phyloP scores from a whole-genome alignment of 2,329 filamentous ascomycete genomes.

The Tolypocladium endophyticum region DNA sequence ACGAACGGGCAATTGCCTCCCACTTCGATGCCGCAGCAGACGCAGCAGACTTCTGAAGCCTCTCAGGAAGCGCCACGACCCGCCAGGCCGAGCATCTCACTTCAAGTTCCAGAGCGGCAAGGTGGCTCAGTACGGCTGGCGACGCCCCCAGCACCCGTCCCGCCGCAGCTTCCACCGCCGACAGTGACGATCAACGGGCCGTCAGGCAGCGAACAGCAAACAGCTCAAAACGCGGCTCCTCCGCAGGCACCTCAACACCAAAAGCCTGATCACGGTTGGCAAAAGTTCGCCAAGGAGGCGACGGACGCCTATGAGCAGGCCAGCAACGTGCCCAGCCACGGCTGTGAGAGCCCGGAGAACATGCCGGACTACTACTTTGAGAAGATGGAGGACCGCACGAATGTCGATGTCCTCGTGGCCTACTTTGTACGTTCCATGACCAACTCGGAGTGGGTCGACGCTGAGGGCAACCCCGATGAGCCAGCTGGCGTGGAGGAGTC shows the following conservation, averaged over 20 bases:
- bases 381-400: conserved; percentile 35
- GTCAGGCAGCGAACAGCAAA: not conserved
- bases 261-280: conserved; percentile 3
- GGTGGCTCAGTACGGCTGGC: conserved; percentile 52
- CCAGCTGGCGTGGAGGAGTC: conserved; percentile 41
- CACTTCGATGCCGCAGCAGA: not conserved
- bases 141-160: conserved; percentile 37
- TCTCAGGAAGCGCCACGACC: conserved; percentile 13
- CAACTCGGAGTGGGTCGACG: conserved; percentile 40
- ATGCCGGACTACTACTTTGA: conserved; percentile 23
- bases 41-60: conserved; percentile 5
- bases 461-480: conserved; percentile 29
- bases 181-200: conserved; percentile 40
- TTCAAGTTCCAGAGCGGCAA: conserved; percentile 38
- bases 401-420: conserved; percentile 45
- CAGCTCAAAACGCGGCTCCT: not conserved
- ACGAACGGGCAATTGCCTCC: not conserved
- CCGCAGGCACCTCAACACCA: not conserved
- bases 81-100: conserved; percentile 25
- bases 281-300: conserved; percentile 10
- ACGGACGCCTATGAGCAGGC: conserved; percentile 9
- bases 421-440: conserved; percentile 42
- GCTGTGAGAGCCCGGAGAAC: conserved; percentile 4
- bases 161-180: conserved; percentile 26
- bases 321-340: conserved; percentile 1